Conservation (phyloP, 192 early-diverging fungal genomes). For the Backusella mclennaniae region DNA sequence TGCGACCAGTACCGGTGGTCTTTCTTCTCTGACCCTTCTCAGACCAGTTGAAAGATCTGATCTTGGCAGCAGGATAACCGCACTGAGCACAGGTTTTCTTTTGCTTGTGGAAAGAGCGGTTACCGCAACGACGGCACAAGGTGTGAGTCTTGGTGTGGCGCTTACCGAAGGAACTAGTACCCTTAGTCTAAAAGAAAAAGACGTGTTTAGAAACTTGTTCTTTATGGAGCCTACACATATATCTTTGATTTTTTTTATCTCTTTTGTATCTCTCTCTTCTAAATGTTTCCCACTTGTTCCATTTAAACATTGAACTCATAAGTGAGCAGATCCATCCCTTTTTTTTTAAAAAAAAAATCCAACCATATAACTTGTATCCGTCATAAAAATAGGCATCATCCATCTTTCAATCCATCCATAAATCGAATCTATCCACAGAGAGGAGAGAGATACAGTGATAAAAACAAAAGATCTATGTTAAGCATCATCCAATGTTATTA, state of each 20-base stretch:
- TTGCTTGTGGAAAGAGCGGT: constrained; percentile 98
- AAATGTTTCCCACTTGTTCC: background rate
- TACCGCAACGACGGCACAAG: constrained; percentile 96
- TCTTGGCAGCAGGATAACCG: constrained; percentile 98
- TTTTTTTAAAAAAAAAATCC: background rate
- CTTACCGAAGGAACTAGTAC: constrained; percentile 99
- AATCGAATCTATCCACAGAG: background rate
- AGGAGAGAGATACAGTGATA: background rate
- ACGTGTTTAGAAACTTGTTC: background rate
- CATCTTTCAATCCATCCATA: constrained; percentile 4
- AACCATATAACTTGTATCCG: background rate
- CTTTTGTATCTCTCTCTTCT: background rate
- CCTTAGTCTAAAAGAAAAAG: constrained; percentile 81
- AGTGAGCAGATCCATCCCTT: background rate
- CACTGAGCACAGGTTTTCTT: constrained; percentile 99
- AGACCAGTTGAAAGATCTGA: constrained; percentile 93
- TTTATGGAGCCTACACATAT: background rate
- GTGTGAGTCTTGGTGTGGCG: constrained; percentile 99
- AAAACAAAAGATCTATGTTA: background rate
- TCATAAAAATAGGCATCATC: background rate
- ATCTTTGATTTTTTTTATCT: background rate
- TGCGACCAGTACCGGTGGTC: constrained; percentile 98
- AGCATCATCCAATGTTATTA: background rate
- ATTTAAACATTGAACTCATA: background rate
- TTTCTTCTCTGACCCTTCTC: constrained; percentile 96